Evolutionary conservation across 768 basidiomycete genomes (phyloP).

Genomic region (Pisolithus sp.): DNA sequence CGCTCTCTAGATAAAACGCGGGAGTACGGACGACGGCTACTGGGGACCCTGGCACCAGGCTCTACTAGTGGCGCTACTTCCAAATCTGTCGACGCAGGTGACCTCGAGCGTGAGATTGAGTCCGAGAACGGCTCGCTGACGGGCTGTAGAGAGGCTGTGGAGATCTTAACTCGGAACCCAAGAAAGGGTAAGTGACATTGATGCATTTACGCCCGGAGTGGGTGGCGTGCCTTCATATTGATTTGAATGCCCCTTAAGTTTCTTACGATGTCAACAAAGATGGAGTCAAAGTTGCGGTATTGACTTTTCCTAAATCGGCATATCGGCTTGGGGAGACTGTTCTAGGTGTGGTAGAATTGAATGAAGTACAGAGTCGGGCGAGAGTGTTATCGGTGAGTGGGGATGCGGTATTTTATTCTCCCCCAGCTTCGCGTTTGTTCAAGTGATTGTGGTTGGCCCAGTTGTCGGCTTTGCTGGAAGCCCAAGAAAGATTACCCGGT

Average conservation of each 20-base stretch:
- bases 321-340: constrained; percentile 92
- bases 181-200: constrained; percentile 62
- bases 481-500: constrained; percentile 76
- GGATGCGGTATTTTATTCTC: too few relatives aligned
- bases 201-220: background rate
- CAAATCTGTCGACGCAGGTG: constrained; percentile 20
- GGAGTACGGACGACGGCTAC: constrained; percentile 45
- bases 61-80: constrained; percentile 21
- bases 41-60: constrained; percentile 37
- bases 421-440: background rate
- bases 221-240: background rate
- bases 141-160: constrained; percentile 79
- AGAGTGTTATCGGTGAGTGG: constrained; percentile 78
- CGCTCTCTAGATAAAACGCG: constrained; percentile 41
- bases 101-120: constrained; percentile 28
- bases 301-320: constrained; percentile 88
- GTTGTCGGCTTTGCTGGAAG: constrained; percentile 86
- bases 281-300: constrained; percentile 78
- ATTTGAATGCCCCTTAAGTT: constrained; percentile 36
- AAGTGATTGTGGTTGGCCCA: constrained; percentile 24
- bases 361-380: constrained; percentile 58
- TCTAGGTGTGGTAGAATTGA: constrained; percentile 81
- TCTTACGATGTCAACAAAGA: constrained; percentile 97
- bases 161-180: constrained; percentile 82
- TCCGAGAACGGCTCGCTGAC: constrained; percentile 40